Base-by-base conservation (phyloP, 257 asterid species). In the Forsythia viridissima region DNA sequence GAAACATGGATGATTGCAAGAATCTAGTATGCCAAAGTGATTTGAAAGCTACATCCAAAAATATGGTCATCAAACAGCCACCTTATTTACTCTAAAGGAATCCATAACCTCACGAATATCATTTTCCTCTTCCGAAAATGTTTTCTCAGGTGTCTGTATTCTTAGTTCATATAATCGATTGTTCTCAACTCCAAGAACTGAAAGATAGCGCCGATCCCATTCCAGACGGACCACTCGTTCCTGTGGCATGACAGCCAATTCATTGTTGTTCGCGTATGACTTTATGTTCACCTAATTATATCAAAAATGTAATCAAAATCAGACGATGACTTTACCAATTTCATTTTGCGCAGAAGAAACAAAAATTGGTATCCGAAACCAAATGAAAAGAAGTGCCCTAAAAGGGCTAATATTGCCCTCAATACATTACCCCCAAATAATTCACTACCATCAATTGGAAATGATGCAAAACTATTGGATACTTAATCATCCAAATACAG, bases 181-280 rank as follows among this genome's bases (percentile, higher is more conserved):
- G 86, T 94, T 94, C 89, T 91, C 99, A 70, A 93, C 99, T 87
- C 99, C 98, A 74, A 94, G 97, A 80, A 94, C 97, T 0, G 99
- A 91, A 70, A 93, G 97, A 73, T 94, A 94, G 75, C 93, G 92
- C 59, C 97, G 86, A 76, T 94, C 80, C 98, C 99, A 93, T 83
- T 94, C 99, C 80, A 91, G 79, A 72, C 92, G 85, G 52, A 82
- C 94, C 86, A 94, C 92, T 16, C 98, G 85, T 61, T 93, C 91
- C 78, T 90, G 75, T 57, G 99, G 99, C 98, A 93, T 93, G 30
- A 95, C 94, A 16, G 99, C 99, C 83, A 95, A 77, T 51, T 95
- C 97, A 55, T 95, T 95, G 91, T 95, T 95, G 95, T 84, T 95
- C 2, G 99, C 99, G 46, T 87, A 96, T 21, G 99, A 96, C 89